Conservation (phyloP, 2,329 filamentous ascomycete species). For the Passalora sequoiae region DNA sequence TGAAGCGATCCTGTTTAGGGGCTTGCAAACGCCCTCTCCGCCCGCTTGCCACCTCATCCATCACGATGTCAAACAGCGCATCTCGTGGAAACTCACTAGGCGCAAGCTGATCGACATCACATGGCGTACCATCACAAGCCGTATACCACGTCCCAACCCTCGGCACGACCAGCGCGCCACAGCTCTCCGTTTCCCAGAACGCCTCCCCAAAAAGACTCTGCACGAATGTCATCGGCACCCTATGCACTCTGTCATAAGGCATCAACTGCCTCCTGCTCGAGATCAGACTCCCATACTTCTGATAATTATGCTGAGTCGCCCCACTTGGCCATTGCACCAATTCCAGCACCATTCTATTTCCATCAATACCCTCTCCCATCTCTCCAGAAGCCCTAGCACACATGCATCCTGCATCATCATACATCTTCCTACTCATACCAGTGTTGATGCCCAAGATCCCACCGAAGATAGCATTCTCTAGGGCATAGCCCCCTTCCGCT, state of each 20-base stretch:
- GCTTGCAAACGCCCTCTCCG: no score
- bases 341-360: neutral
- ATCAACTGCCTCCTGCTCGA: neutral
- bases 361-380: neutral
- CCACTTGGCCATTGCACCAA: neutral
- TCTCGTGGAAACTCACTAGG: neutral
- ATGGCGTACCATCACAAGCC: neutral
- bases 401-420: no score
- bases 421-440: neutral
- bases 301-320: conserved; percentile 1
- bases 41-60: conserved; percentile 2
- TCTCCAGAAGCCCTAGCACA: no score
- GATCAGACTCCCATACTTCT: neutral
- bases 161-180: neutral
- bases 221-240: conserved; percentile 1
- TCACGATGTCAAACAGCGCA: neutral
- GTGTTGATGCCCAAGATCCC: conserved; percentile 3
- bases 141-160: neutral
- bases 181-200: neutral
- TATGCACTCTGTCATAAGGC: neutral
- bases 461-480: conserved; percentile 4
- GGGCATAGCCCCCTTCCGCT: conserved; percentile 3
- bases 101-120: neutral
- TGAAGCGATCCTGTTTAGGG: no score
- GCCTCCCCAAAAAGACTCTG: neutral